These are phyloP conservation scores for Claviceps lovelessii DNA, from an alignment of 2,329 filamentous ascomycete genomes.

Conservation along the genomic window DNA sequence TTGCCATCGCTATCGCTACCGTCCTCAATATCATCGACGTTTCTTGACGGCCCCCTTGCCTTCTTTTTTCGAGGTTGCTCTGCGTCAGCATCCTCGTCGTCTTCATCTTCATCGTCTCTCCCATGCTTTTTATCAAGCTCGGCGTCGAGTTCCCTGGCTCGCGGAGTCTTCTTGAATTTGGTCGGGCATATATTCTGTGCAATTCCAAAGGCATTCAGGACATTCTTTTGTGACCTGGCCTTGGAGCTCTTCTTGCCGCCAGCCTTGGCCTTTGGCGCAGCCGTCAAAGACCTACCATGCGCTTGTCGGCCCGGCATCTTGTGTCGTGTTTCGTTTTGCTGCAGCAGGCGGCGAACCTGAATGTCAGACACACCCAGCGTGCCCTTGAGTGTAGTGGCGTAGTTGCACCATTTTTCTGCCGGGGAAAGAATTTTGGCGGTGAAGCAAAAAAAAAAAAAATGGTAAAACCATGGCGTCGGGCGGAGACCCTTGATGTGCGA, in stretches of 20 bases:
- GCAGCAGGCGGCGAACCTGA: not conserved
- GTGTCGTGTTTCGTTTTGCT: constrained; percentile 5
- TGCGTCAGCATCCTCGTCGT: constrained; percentile 30
- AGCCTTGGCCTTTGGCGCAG: constrained; percentile 20
- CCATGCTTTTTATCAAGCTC: constrained; percentile 30
- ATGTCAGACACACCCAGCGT: not conserved
- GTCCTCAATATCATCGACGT: constrained; percentile 48
- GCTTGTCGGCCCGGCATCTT: constrained; percentile 44
- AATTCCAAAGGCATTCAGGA: constrained; percentile 43
- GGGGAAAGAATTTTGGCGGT: constrained; percentile 17
- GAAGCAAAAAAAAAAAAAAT: constrained; percentile 6
- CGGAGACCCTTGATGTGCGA: constrained; percentile 11
- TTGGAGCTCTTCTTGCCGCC: constrained; percentile 29
- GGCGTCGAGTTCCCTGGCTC: constrained; percentile 37
- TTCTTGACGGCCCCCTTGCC: constrained; percentile 28
- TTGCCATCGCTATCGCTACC: constrained; percentile 78
- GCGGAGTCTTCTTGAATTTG: constrained; percentile 32
- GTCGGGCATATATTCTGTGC: constrained; percentile 38
- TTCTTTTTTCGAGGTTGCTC: constrained; percentile 31
- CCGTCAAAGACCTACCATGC: constrained; percentile 38
- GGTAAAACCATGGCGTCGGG: not conserved
- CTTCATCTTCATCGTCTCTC: constrained; percentile 29
- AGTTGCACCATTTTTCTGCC: constrained; percentile 17
- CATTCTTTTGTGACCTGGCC: constrained; percentile 33
- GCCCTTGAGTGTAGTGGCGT: not conserved